Evolutionary conservation across 148 eudicot genomes (phyloP), one percentile per base, ranked within the genome.

Genomic region (Chenopodium formosanum): DNA sequence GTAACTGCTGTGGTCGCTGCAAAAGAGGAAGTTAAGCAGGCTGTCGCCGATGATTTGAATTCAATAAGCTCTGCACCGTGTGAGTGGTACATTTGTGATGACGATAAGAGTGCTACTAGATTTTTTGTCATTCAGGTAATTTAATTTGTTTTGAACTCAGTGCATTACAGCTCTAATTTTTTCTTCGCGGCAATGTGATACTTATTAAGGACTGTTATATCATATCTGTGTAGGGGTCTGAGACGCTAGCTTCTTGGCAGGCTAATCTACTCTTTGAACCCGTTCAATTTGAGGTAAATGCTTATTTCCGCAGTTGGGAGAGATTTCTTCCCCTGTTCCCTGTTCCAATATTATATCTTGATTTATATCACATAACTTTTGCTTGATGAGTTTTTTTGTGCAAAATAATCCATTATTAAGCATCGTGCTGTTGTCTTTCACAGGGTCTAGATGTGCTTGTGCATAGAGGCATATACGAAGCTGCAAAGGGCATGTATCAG

Each of bases 251-350:
- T 25, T 97, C 99, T 44, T 97, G 99, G 99, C 94, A 92, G 84
- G 99, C 99, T 70, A 97, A 97, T 87, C 87, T 97, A 68, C 94
- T 97, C 60, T 97, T 97, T 68, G 99, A 97, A 86, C 99, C 99
- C 34, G 73, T 91, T 80, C 82, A 90, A 79, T 94, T 97, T 67
- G 99, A 97, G 99, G 99, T 92, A 90, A 76, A 66, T 60, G 14
- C 23, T 14, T 10, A 17, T 71, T 76, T 44, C 23, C 19, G 6
- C 48, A 73, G 17, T 23, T 48, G 7, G 47, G 2, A 48, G 32
- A 32, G 9, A 29, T 69, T 17, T 37, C n/a, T 44, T 20, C 23
- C 25, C 25, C 12, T 34, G 8, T 70, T 70, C 37, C 32, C 25
- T 67, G 40, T 47, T 66, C n/a, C 52, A 12, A 5, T 46, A 56